phyloP scores from a whole-genome alignment of 2,329 filamentous ascomycete genomes.

The Penicillium sclerotigenum region DNA sequence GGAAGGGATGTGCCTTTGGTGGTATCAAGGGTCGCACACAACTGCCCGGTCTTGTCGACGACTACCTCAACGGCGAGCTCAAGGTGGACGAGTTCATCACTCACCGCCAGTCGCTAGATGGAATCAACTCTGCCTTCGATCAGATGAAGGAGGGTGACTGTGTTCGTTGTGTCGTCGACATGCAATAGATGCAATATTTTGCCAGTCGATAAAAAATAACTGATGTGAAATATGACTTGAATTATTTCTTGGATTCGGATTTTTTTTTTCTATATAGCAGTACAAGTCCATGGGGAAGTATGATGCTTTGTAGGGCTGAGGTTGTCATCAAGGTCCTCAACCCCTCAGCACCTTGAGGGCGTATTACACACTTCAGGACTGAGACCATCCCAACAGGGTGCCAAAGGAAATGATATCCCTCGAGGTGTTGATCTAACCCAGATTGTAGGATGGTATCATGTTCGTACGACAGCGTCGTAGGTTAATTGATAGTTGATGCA shows the following conservation, averaged over 20 bases:
- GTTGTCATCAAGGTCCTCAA: conserved; percentile 22
- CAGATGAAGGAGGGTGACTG: conserved; percentile 96
- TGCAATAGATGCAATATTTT: conserved; percentile 36
- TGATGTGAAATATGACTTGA: conserved; percentile 25
- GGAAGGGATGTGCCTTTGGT: conserved; percentile 97
- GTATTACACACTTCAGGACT: background rate
- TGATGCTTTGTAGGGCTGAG: conserved; percentile 7
- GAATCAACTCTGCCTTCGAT: conserved; percentile 87
- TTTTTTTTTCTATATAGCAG: background rate
- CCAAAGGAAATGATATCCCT: background rate
- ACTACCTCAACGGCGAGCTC: conserved; percentile 84
- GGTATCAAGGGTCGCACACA: conserved; percentile 97
- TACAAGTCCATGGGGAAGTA: background rate
- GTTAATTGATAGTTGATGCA: background rate
- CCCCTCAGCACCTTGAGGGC: conserved; percentile 16
- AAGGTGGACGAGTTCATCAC: conserved; percentile 99
- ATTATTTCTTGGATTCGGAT: conserved; percentile 5
- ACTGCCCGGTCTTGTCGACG: conserved; percentile 78
- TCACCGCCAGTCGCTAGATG: conserved; percentile 75
- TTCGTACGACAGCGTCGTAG: too few relatives aligned
- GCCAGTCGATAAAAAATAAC: conserved; percentile 15
- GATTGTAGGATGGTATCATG: background rate
- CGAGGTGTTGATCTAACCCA: background rate
- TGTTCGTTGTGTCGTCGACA: conserved; percentile 86
- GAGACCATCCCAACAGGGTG: background rate